phyloP scores from a whole-genome alignment of 345 rosid species.

The Aquilaria sinensis region DNA sequence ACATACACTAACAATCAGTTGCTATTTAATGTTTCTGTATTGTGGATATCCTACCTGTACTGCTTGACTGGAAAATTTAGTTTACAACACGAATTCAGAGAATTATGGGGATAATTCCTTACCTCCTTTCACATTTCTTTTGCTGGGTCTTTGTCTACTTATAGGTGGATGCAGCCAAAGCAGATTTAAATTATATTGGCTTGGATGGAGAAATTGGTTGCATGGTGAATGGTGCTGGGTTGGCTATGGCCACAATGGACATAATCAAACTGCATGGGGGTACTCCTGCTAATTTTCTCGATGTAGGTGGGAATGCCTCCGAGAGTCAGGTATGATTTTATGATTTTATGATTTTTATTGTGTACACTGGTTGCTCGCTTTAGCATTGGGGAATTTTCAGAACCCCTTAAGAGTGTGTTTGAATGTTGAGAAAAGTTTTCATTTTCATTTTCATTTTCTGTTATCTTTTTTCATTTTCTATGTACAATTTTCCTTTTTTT shows the following conservation, averaged over 20 bases:
- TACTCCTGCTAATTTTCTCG: slow-evolving; percentile 98
- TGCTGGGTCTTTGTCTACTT: slow-evolving; percentile 12
- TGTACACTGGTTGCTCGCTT: too few relatives aligned
- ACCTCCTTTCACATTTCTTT: slow-evolving; percentile 5
- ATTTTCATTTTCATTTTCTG: too few relatives aligned
- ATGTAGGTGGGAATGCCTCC: slow-evolving; percentile 98
- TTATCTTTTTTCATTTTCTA: too few relatives aligned
- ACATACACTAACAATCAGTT: too few relatives aligned
- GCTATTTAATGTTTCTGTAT: too few relatives aligned
- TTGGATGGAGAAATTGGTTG: slow-evolving; percentile 99
- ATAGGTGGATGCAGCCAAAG: slow-evolving; percentile 92
- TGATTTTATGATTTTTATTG: not conserved
- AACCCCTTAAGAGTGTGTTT: too few relatives aligned
- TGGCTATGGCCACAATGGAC: slow-evolving; percentile 99
- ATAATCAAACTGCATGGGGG: slow-evolving; percentile 97
- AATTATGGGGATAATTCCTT: not conserved
- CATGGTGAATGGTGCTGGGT: slow-evolving; percentile 99
- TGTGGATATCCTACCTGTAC: too few relatives aligned
- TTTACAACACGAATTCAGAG: too few relatives aligned
- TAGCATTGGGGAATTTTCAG: too few relatives aligned
- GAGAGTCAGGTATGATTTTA: slow-evolving; percentile 63
- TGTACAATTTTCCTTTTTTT: too few relatives aligned
- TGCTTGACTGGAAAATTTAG: too few relatives aligned
- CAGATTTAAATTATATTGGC: slow-evolving; percentile 96
- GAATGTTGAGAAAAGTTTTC: too few relatives aligned